Evolutionary conservation across 129 eudicot genomes (phyloP).

Genomic region (Lactuca saligna): DNA sequence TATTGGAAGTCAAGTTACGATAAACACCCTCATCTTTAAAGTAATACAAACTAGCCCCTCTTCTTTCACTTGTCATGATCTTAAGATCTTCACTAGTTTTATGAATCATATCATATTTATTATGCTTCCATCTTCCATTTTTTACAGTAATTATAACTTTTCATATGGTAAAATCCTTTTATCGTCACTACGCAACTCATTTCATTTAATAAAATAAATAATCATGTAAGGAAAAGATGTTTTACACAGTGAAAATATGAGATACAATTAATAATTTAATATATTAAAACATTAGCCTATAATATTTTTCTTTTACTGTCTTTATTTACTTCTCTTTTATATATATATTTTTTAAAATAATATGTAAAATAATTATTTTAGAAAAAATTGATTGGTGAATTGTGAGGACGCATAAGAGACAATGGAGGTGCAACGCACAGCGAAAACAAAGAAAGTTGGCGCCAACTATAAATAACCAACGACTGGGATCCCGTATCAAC

Average conservation of each 20-base stretch:
- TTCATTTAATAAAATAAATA: too few species aligned
- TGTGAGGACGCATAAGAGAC: conserved; percentile 10
- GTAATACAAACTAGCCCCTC: conserved; percentile 8
- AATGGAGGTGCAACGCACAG: conserved; percentile 16
- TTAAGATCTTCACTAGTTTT: background rate
- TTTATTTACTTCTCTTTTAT: too few species aligned
- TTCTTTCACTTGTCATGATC: background rate
- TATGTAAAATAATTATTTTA: background rate
- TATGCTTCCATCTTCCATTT: too few species aligned
- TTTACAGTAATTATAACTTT: too few species aligned
- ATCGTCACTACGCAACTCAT: too few species aligned
- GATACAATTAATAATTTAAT: too few species aligned
- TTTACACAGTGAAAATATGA: too few species aligned
- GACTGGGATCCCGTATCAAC: conserved; percentile 25
- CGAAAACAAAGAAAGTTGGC: conserved; percentile 25
- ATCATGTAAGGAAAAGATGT: too few species aligned
- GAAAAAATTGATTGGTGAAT: conserved; percentile 16
- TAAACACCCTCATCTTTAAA: background rate
- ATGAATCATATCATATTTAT: background rate
- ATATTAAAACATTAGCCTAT: too few species aligned
- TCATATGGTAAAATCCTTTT: too few species aligned
- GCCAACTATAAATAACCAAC: conserved; percentile 29
- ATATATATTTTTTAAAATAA: too few species aligned
- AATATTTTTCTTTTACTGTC: too few species aligned
- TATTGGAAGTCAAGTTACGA: conserved; percentile 11